Percentiles rank a stretch among this genome's conserved stretches.
Conservation (phyloP, 768 basidiomycete genomes). For the Tricholoma sp. region DNA sequence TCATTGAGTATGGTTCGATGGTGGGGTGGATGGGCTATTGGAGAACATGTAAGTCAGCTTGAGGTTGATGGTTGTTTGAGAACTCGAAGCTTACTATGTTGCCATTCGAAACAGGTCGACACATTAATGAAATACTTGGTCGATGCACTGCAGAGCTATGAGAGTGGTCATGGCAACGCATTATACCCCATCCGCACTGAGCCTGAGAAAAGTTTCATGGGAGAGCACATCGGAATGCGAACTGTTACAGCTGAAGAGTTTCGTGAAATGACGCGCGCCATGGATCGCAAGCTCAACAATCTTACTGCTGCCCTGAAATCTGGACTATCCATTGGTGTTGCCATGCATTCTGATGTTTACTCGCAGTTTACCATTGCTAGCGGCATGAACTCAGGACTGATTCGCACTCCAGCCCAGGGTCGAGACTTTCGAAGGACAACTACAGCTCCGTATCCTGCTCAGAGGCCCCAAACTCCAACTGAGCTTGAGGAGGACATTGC, state of each 20-base stretch:
- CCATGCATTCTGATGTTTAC: not conserved
- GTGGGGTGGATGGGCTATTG: conserved; percentile 40
- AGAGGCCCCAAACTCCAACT: not conserved
- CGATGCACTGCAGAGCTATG: conserved; percentile 26
- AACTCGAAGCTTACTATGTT: not conserved
- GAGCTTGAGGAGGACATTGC: not conserved
- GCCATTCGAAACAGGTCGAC: conserved; percentile 22
- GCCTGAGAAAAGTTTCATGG: conserved; percentile 21
- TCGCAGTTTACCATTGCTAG: not conserved
- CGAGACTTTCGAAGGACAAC: not conserved
- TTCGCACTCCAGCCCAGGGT: not conserved
- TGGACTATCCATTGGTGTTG: not conserved
- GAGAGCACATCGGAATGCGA: conserved; percentile 15
- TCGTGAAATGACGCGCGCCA: not conserved
- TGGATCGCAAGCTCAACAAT: not conserved
- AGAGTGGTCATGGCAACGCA: conserved; percentile 24
- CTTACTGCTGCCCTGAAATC: not conserved
- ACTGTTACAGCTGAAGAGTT: conserved; percentile 17
- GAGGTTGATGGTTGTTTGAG: no score
- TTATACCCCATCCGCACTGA: conserved; percentile 21
- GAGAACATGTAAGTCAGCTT: conserved; percentile 29
- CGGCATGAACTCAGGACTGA: not conserved
- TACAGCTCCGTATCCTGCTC: not conserved
- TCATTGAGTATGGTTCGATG: conserved; percentile 27
- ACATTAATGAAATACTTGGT: conserved; percentile 31